Base-by-base conservation (phyloP, 305 asterid genomes). In the Fraxinus sp. region DNA sequence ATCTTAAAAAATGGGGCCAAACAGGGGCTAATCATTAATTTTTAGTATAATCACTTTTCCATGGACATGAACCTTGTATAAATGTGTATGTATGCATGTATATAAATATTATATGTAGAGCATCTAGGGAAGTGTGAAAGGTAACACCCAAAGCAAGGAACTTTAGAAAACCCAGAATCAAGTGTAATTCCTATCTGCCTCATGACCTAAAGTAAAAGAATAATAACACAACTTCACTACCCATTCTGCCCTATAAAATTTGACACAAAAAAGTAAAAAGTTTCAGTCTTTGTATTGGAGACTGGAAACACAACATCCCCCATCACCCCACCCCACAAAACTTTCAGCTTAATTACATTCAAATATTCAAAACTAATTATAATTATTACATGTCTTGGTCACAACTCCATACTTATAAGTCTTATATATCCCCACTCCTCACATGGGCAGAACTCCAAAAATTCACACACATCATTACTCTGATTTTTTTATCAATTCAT, bases 261-360 rank as follows among this genome's bases (percentile, higher is more conserved):
- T 86, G 84, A 84, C 90, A 88, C 90, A 85, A 32, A 90, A 93
- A 92, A 95, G 85, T 89, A 91, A 91, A 91, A 91, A 93, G 94
- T 83, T 88, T 85, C 91, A 92, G 97, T 92, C 98, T 90, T 90
- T 93, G 98, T 91, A 91, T 91, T 88, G 98, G 92, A 93, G 97
- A 94, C 95, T 88, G 95, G 94, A 90, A 90, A 92, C 98, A 94
- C 85, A 76, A 73, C 79, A 44, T 80, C 73, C 74, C 57, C 33
- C 57, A 37, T 37, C 26, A 28, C 77, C 33, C 64, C 57, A 46
- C 36, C 86, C 79, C 22, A n/a, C 78, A 7, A 33, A n/a, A 10
- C 70, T 18, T 66, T 70, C 75, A 71, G 44, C 44, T 71, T 32
- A 28, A 68, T 68, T 68, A 0, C 37, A 26, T 68, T 68, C 39